Base-by-base conservation (phyloP, 306 rosid species). In the Gillenia trifoliata region DNA sequence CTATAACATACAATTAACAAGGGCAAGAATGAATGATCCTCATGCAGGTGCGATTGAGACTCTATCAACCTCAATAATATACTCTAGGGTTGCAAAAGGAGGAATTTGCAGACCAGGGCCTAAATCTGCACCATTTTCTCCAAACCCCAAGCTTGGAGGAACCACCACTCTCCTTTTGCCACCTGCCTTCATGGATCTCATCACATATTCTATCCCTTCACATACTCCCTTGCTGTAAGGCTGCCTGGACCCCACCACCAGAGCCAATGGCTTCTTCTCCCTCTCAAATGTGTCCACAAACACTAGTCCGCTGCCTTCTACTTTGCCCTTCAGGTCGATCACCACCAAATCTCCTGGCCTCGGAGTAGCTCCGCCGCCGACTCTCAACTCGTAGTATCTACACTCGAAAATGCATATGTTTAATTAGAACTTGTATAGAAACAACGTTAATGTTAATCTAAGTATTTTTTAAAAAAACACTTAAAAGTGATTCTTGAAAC, bases 21-120 rank as follows among this genome's bases (percentile, higher is more conserved):
- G 8, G 4, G 20, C 11, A 54, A 52, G 26, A 54, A 54, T 54
- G 60, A 19, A 54, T 0, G 60, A 54, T n/a, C 50, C 52, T 86
- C 73, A 94, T 73, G 93, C 91, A 0, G 99, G 96, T 52, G 99
- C 99, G 79, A 92, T 92, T 75, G 99, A 92, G 41, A 92, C 99
- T 83, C 83, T 88, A 8, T 88, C 99, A 84, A 94, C 82, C 88
- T 92, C 89, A 52, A 94, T 85, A 70, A 84, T 40, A 59, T 90
- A 94, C 31, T 92, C 97, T 28, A 90, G 88, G n/a, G 96, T 90
- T 40, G 96, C 93, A 76, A 22, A 78, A 52, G 96, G 91, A 65
- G 97, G 97, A 68, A 94, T 89, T 75, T 87, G 86, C 61, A 86
- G 83, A 34, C 88, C 95, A 66, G 85, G 41, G 16, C 97, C 99